A percentile compares a stretch with the other conserved stretches of the same genome.
phyloP scores from a whole-genome alignment of 2,329 filamentous ascomycete species.

The Fusarium sterilihyphosum region DNA sequence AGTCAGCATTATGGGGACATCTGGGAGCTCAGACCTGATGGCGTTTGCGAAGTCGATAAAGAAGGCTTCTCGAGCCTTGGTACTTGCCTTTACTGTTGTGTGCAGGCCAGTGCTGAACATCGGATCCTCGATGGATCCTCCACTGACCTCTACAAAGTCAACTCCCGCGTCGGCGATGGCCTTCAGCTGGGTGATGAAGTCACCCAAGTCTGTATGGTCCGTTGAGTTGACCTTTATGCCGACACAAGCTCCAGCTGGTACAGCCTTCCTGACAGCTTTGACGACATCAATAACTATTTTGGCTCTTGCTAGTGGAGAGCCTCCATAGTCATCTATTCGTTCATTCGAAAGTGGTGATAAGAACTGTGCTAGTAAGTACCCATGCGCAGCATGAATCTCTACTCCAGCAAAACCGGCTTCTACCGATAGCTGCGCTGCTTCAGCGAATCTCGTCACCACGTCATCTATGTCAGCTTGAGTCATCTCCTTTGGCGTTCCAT shows the following conservation, averaged over 20 bases:
- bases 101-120: not conserved
- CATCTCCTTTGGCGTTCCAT: not conserved
- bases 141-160: constrained; percentile 1
- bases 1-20: not conserved
- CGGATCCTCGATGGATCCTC: not conserved
- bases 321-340: not conserved
- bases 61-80: not conserved
- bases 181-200: not conserved
- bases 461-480: not conserved
- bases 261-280: not conserved
- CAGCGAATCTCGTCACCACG: not conserved
- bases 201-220: not conserved
- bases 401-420: not conserved
- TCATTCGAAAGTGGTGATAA: not conserved
- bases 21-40: not conserved
- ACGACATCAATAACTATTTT: not conserved
- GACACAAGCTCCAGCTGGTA: not conserved
- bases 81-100: not conserved
- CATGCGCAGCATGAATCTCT: not conserved
- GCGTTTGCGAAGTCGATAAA: not conserved
- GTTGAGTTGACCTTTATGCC: not conserved
- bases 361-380: not conserved
- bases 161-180: not conserved
- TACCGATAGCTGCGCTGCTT: not conserved
- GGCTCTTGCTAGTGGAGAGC: not conserved